These are phyloP conservation scores for Diddensiella transvaalensis DNA, from an alignment of 805 yeast species.

Conservation along the genomic window DNA sequence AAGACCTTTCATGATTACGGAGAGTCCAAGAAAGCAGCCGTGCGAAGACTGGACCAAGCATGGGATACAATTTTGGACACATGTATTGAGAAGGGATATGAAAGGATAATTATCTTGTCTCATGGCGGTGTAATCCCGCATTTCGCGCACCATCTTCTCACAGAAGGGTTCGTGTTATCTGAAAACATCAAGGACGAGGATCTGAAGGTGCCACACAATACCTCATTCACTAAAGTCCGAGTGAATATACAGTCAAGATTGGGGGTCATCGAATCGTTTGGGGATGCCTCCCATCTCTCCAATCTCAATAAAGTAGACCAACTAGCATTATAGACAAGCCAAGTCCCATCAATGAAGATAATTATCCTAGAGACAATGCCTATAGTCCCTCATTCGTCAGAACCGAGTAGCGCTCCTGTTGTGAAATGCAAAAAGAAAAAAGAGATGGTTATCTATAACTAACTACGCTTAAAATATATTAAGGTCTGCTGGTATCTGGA, in stretches of 20 bases:
- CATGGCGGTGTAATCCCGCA: conserved; percentile 82
- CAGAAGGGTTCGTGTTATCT: conserved; percentile 37
- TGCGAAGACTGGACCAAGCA: conserved; percentile 45
- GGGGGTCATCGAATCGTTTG: conserved; percentile 52
- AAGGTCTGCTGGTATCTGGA: no score
- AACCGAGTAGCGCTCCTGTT: no score
- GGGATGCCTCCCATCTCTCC: conserved; percentile 67
- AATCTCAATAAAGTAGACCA: conserved; percentile 29
- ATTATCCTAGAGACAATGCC: no score
- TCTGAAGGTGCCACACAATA: conserved; percentile 64
- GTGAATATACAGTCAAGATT: conserved; percentile 37
- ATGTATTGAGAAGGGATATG: conserved; percentile 32
- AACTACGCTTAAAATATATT: no score
- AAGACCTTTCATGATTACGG: conserved; percentile 60
- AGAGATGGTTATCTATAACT: no score
- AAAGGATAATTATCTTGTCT: conserved; percentile 51
- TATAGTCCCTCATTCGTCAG: no score
- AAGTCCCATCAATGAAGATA: neutral
- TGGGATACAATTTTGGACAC: conserved; percentile 43
- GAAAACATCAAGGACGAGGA: conserved; percentile 39
- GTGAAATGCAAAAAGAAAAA: no score
- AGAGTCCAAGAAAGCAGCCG: conserved; percentile 44
- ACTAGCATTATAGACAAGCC: conserved; percentile 16
- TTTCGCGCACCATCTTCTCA: conserved; percentile 49
- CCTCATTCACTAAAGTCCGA: conserved; percentile 69